Percentiles rank a stretch among this genome's conserved stretches.
These are phyloP conservation scores for Millerozyma acaciae DNA, from an alignment of 805 yeast species.

Conservation along the genomic window DNA sequence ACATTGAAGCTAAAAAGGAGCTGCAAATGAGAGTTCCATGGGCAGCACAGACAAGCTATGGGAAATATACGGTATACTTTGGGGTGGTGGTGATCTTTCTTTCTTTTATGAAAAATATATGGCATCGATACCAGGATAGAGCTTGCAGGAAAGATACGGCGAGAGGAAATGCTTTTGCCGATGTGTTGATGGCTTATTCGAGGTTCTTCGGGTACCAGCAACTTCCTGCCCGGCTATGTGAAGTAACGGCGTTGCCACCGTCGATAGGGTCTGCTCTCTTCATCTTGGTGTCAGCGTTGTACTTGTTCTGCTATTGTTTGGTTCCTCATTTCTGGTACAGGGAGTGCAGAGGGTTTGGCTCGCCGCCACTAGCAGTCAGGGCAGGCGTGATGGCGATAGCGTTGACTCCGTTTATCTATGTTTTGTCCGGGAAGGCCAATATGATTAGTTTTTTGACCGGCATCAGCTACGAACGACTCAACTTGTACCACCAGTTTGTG, in stretches of 20 bases:
- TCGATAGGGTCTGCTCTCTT: conserved; percentile 36
- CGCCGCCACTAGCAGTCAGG: conserved; percentile 55
- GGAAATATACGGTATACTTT: conserved; percentile 36
- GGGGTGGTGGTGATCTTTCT: conserved; percentile 34
- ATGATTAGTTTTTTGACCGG: conserved; percentile 48
- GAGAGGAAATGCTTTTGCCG: conserved; percentile 18
- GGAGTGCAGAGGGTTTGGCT: conserved; percentile 51
- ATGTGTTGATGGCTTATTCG: conserved; percentile 29
- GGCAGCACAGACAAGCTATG: conserved; percentile 28
- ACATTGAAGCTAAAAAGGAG: conserved; percentile 11
- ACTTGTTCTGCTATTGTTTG: conserved; percentile 32
- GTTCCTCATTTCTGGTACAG: conserved; percentile 50
- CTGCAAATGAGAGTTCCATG: conserved; percentile 31
- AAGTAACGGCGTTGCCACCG: conserved; percentile 28
- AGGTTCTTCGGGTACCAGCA: conserved; percentile 34
- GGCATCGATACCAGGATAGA: conserved; percentile 23
- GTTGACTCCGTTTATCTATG: conserved; percentile 46
- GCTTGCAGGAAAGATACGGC: conserved; percentile 11
- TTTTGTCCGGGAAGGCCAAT: conserved; percentile 52
- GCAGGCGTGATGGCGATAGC: conserved; percentile 51
- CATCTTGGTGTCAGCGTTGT: conserved; percentile 32
- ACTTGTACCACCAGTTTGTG: conserved; percentile 47
- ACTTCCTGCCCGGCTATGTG: conserved; percentile 20
- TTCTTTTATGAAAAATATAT: conserved; percentile 30
- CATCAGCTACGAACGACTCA: conserved; percentile 52